Evolutionary conservation across 1,139 yeast species (phyloP), one percentile per base, ranked within the genome.

Genomic region (Kurtzmaniella quercitrusa): DNA sequence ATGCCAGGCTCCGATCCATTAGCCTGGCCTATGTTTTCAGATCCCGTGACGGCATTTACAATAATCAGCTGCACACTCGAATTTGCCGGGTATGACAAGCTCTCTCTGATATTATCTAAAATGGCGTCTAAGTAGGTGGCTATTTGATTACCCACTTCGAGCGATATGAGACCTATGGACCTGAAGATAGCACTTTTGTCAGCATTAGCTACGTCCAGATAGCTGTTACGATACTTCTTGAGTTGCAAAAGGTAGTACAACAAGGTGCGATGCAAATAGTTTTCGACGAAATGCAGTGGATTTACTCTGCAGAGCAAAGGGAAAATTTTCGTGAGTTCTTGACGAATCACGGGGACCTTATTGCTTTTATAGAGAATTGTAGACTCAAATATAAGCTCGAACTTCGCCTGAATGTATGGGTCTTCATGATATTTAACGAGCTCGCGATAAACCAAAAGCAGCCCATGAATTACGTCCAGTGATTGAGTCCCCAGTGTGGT

Each of bases 121-220:
- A 93, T 84, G 2, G 94, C 91, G 59, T 89, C 96, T 42, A 91
- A 68, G 55, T 91, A 93, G 2, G 94, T 88, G 2, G 93, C 86
- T 70, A 93, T 87, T 54, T 84, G 89, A 46, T 88, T 84, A 6
- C 91, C 85, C 1, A 91, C 95, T 50, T 89, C 91, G 36, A 79
- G 71, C 0, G 96, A 83, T 36, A 93, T 84, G 49, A 84, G 81
- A 26, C 98, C 98, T 41, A 91, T 84, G 33, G 96, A 83, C n/a
- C 76, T 69, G 51, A 89, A 78, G 5, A 91, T 87, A 15, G 86
- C 79, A 16, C 89, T 78, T 47, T 88, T 78, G 54, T 93, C 98
- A 7, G 66, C 55, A 44, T 68, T 69, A 16, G 72, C 70, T 3
- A 60, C 47, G 41, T 71, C 76, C 40, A 53, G 63, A 46, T 70